Percentiles rank a stretch among this genome's conserved stretches.
Conservation (phyloP, 2,329 filamentous ascomycete genomes). For the Fusarium camptoceras region DNA sequence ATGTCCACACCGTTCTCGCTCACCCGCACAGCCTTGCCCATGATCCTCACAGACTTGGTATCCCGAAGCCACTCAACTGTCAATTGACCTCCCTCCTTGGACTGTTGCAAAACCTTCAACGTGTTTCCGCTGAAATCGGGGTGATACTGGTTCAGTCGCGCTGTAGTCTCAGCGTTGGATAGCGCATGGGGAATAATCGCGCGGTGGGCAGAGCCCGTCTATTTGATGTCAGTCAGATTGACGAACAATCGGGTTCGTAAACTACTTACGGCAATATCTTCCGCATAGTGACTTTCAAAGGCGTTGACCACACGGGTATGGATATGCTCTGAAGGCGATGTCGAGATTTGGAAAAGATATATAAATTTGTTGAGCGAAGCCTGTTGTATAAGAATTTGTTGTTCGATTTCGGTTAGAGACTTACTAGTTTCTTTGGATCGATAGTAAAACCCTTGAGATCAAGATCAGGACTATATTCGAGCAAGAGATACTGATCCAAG, state of each 20-base stretch:
- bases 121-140: background rate
- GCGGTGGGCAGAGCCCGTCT: slow-evolving; percentile 20
- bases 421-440: background rate
- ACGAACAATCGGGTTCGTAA: fast-evolving
- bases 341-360: slow-evolving; percentile 13
- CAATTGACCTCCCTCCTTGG: slow-evolving; percentile 8
- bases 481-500: slow-evolving; percentile 7
- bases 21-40: background rate
- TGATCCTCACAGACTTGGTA: background rate
- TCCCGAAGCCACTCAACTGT: slow-evolving; percentile 9
- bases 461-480: slow-evolving; percentile 11
- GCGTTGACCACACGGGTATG: slow-evolving; percentile 9
- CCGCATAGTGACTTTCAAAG: background rate
- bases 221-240: background rate
- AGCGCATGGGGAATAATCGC: slow-evolving; percentile 8
- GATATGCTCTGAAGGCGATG: background rate
- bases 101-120: slow-evolving; percentile 1
- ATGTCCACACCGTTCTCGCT: background rate
- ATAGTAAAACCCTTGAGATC: slow-evolving; percentile 3
- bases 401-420: fast-evolving
- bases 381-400: fast-evolving
- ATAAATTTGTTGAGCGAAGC: background rate
- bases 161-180: background rate
- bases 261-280: slow-evolving; percentile 1
- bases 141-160: background rate